Base-by-base conservation (phyloP, 2,329 filamentous ascomycete species). In the Alternaria metachromatica region DNA sequence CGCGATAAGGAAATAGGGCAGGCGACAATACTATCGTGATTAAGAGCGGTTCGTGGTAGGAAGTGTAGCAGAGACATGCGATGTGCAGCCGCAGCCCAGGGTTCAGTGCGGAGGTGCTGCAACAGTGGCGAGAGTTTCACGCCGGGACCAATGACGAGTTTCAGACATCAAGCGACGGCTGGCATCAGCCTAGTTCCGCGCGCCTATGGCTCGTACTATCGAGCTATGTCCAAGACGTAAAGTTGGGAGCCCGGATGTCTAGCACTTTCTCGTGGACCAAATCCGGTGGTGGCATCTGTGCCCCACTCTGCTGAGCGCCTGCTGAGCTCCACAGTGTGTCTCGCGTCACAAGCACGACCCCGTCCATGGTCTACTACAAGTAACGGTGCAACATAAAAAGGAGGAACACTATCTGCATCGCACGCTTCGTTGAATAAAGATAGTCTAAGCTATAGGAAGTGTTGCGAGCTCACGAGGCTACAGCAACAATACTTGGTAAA, bases 401-500 rank as follows among this genome's bases (percentile, higher is more conserved):
- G 49, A 6, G 12, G 4, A 2, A 37, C 11, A 13, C n/a, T 53
- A n/a, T 37, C 21, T 53, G 13, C 21, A 53, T 41, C 33, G 20
- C 30, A 25, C 8, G 9, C 20, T 28, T 23, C 9, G 13, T n/a
- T 15, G 10, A n/a, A 9, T 6, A 6, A 41, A 21, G 13, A 9
- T 53, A n/a, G 49, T 37, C 13, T 53, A 30, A 25, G 13, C 30
- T 53, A 25, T 5, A 0, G 10, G 23, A 49, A 1, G 18, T 23
- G 3, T n/a, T 23, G 28, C 49, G 49, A 25, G 15, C 46, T 58
- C 57, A 65, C 43, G 71, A 63, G 46, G 72, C 71, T 13, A 73
- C 63, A 18, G 76, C 76, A 37, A 93, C 80, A 70, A 93, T 87
- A 48, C 87, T 88, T 0, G 92, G 92, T 67, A 96, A 76, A 65